Evolutionary conservation across 139 green algal species (phyloP), one percentile per base, ranked within the genome.

Genomic region (Tetraselmis chui): DNA sequence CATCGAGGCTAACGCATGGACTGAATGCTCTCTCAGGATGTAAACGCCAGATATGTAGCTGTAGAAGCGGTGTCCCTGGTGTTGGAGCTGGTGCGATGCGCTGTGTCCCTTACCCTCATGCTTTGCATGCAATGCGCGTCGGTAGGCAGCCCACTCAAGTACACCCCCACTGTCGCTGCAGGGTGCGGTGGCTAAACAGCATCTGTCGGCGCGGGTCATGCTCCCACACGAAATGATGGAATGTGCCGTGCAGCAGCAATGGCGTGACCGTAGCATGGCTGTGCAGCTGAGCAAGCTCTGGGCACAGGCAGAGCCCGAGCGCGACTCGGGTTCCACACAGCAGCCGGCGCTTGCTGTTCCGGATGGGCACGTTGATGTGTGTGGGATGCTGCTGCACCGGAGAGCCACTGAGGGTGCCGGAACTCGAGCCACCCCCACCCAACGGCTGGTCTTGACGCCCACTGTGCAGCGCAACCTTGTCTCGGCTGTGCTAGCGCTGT

Each of bases 401-500:
- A 45, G 84, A 79, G 59, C 28, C 32, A 27, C 5, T n/a, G 18
- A 26, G 76, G 5, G 23, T 67, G 23, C 75, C n/a, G 23, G 31
- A 2, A 58, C 45, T 76, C 22, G 23, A 11, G 28, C n/a, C 28
- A n/a, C 32, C 76, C 25, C 28, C 29, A 25, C 29, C 24, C 77
- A 30, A 0, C 76, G 27, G 11, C 81, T 93, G 18, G 88, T 94
- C 25, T 59, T 28, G n/a, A 95, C 89, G 0, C 79, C 86, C 31
- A 87, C 84, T 0, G 80, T 90, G 26, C 80, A 82, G 23, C 76
- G 87, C 67, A 94, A 89, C 30, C 75, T 97, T 28, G 76, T 89
- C 31, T 84, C 93, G 0, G 88, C 90, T 23, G 94, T 92, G 24
- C 80, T 98, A 29, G 94, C 91, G 29, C 87, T 99, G 29, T 96